Evolutionary conservation across 345 rosid species (phyloP).

Genomic region (Hibiscus tridactylites): DNA sequence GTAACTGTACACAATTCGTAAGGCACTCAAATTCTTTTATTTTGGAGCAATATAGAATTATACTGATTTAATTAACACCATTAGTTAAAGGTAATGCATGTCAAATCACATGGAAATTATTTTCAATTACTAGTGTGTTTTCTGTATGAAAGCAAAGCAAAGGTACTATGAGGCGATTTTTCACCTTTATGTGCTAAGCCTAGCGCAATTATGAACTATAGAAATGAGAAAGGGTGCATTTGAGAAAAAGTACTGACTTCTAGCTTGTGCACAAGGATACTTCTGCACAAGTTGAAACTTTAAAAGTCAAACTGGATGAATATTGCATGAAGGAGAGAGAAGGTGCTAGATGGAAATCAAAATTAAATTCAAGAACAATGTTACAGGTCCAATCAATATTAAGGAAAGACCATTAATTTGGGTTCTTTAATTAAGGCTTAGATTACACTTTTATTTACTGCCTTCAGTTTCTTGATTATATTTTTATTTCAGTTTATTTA

Average conservation of each 20-base stretch:
- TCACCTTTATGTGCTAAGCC: neutral
- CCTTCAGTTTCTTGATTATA: no score
- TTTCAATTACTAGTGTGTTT: neutral
- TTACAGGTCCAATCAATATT: no score
- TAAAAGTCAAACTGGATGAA: neutral
- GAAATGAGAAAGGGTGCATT: neutral
- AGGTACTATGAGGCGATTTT: neutral
- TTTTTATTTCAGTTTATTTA: no score
- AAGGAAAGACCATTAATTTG: no score
- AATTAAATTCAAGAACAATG: neutral
- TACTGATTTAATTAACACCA: neutral
- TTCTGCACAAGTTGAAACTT: neutral
- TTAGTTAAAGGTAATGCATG: neutral
- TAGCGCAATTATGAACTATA: neutral
- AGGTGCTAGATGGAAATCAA: neutral
- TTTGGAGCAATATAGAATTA: no score
- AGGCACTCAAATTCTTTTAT: neutral
- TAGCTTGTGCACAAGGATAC: neutral
- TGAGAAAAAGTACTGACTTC: neutral
- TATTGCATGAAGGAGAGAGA: neutral
- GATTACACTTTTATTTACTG: no score
- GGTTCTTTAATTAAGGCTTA: no score
- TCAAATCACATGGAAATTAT: neutral
- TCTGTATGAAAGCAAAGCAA: neutral
- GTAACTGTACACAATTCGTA: neutral